These are phyloP conservation scores for Darksidea phi DNA, from an alignment of 495 filamentous ascomycete species.

Conservation along the genomic window DNA sequence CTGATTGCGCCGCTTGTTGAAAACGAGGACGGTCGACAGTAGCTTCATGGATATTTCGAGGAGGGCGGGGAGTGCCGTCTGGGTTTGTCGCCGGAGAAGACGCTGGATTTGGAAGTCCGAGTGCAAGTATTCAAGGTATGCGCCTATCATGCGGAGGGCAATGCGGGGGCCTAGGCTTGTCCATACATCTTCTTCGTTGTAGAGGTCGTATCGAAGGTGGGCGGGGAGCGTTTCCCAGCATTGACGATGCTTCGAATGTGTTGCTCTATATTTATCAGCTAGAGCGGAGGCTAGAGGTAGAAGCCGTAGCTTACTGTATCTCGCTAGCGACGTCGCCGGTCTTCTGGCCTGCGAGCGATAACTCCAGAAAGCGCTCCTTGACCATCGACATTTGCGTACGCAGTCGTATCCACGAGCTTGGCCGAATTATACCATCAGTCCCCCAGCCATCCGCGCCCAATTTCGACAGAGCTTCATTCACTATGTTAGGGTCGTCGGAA, in stretches of 20 bases:
- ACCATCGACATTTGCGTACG: conserved; percentile 5
- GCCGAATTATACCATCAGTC: conserved; percentile 20
- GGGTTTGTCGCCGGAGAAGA: conserved; percentile 21
- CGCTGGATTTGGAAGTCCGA: conserved; percentile 30
- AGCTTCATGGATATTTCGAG: conserved; percentile 31
- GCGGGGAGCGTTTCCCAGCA: conserved; percentile 24
- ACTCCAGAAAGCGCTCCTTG: conserved; percentile 23
- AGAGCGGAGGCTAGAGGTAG: not conserved
- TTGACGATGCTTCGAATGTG: conserved; percentile 8
- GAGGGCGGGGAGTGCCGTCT: conserved; percentile 19
- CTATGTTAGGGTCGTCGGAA: conserved; percentile 6
- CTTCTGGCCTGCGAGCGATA: conserved; percentile 20
- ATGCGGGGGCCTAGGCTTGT: conserved; percentile 2
- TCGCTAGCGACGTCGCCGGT: conserved; percentile 15
- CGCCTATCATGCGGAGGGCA: conserved; percentile 23
- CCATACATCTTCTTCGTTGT: conserved; percentile 25
- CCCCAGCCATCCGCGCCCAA: conserved; percentile 28
- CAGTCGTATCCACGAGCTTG: conserved; percentile 24
- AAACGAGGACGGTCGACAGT: conserved; percentile 21
- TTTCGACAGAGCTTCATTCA: conserved; percentile 17
- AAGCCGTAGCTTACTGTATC: conserved; percentile 12
- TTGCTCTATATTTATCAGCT: not conserved
- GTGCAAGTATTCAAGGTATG: conserved; percentile 31
- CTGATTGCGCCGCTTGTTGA: conserved; percentile 32
- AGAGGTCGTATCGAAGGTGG: conserved; percentile 29